Base-by-base conservation (phyloP, 2,329 filamentous ascomycete genomes). In the Fusarium mexicanum region DNA sequence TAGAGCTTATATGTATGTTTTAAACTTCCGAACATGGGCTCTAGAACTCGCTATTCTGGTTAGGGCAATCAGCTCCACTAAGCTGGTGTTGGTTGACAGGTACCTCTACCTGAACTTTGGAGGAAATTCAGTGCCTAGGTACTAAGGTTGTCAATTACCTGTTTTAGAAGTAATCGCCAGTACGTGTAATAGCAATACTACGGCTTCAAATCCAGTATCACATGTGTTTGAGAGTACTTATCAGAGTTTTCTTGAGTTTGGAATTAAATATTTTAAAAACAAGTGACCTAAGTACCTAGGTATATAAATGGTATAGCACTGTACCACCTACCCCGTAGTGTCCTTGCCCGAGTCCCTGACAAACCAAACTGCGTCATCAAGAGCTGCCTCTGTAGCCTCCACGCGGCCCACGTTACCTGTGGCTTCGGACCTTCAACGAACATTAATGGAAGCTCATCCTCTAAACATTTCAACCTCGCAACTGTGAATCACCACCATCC, bases 281-380 rank as follows among this genome's bases (percentile, higher is more conserved):
- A 31, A 29, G 43, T 31, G 57, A 41, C 38, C 38, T 48, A 26
- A 6, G 26, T 26, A 26, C 3, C 7, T 7, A 33, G 33, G 33
- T 35, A 18, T 18, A 9, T 18, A 17, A 50, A 31, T n/a, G 26
- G 22, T n/a, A 33, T 33, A 13, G 5, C 5, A 33, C 29, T 50
- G 29, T 18, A 33, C 16, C 18, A 18, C 18, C 44, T 33, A 51
- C 18, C 44, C 44, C 44, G 33, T 44, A 33, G 54, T 24, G 48
- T 24, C 48, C 22, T 51, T 33, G 47, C 29, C 29, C 29, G 48
- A 35, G 48, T 51, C 31, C 65, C 64, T 70, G 65, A 40, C 62
- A 76, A 74, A 75, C 79, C 59, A 71, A 75, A 78, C 79, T 81
- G 79, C 79, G 79, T 81, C 79, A 81, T 81, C 78, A 59, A 78